Conservation (phyloP, 169 alveolate genomes). For the Prorocentrum cordatum region DNA sequence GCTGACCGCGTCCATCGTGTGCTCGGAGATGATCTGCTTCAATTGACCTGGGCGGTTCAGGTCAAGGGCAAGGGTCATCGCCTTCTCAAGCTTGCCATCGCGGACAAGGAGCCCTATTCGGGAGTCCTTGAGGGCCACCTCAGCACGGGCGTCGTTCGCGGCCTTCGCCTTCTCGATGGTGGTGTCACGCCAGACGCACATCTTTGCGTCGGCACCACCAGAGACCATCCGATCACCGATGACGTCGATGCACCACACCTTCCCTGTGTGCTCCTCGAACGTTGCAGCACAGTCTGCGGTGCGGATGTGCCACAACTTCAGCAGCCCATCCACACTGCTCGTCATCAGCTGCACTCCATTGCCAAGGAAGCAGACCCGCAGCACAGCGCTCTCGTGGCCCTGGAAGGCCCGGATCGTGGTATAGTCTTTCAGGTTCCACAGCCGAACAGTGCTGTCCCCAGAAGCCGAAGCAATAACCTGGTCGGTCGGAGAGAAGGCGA, state of each 20-base stretch:
- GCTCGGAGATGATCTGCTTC: too few species aligned
- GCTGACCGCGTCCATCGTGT: constrained; percentile 48
- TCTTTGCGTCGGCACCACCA: constrained; percentile 56
- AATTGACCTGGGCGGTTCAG: too few species aligned
- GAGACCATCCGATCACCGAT: constrained; percentile 46
- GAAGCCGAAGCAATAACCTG: constrained; percentile 62
- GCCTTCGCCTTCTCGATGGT: constrained; percentile 33
- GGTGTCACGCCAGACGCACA: constrained; percentile 27
- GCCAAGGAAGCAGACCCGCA: constrained; percentile 31
- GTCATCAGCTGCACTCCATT: constrained; percentile 53
- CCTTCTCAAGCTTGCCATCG: constrained; percentile 16
- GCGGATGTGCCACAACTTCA: constrained; percentile 64
- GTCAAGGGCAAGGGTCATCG: not conserved
- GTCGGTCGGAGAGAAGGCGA: constrained; percentile 54
- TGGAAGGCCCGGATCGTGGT: constrained; percentile 49
- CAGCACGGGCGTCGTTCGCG: not conserved
- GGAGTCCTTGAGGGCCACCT: constrained; percentile 24
- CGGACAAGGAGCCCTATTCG: constrained; percentile 31
- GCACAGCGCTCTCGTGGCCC: constrained; percentile 62
- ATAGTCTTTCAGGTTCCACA: constrained; percentile 47
- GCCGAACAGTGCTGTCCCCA: constrained; percentile 24
- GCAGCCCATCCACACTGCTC: constrained; percentile 53
- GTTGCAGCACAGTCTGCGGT: constrained; percentile 62
- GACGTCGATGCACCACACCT: constrained; percentile 55
- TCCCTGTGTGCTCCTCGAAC: constrained; percentile 46